Evolutionary conservation across 768 basidiomycete genomes (phyloP).

Genomic region (Agaricus subrufescens): DNA sequence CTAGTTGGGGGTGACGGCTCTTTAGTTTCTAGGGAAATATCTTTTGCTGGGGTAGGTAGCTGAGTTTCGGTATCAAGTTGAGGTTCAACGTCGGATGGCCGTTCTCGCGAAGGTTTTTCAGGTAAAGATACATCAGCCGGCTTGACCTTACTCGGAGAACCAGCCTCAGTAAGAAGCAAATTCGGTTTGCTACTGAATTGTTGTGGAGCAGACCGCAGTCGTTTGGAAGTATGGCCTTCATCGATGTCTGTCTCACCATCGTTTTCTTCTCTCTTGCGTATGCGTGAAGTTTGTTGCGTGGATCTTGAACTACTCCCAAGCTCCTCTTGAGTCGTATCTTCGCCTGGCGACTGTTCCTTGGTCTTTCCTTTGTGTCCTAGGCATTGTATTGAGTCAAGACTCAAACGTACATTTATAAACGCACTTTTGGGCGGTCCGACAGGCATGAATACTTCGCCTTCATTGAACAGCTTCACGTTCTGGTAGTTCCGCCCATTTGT

Average conservation of each 20-base stretch:
- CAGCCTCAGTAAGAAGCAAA: not conserved
- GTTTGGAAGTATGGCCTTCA: not conserved
- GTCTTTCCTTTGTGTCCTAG: slow-evolving; percentile 5
- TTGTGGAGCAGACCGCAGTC: not conserved
- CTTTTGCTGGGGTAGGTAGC: not conserved
- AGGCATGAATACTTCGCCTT: slow-evolving; percentile 49
- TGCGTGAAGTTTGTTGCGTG: not conserved
- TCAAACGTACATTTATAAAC: slow-evolving; percentile 1
- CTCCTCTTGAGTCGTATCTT: not conserved
- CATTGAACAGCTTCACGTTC: slow-evolving; percentile 44
- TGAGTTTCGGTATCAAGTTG: not conserved
- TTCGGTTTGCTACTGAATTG: slow-evolving; percentile 7
- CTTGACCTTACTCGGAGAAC: not conserved
- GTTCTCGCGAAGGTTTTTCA: not conserved
- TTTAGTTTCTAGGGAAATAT: slow-evolving; percentile 1
- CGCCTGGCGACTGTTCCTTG: not conserved
- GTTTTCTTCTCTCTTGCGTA: slow-evolving; percentile 1
- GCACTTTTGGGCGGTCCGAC: slow-evolving; percentile 55
- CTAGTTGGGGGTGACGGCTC: slow-evolving; percentile 11
- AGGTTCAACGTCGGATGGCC: not conserved
- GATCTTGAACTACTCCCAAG: not conserved
- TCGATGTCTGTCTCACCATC: not conserved
- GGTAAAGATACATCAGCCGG: not conserved
- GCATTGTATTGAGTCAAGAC: not conserved
- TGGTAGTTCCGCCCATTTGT: slow-evolving; percentile 44